Evolutionary conservation across 345 rosid species (phyloP), one percentile per base, ranked within the genome.

Genomic region (Triadica sebifera): DNA sequence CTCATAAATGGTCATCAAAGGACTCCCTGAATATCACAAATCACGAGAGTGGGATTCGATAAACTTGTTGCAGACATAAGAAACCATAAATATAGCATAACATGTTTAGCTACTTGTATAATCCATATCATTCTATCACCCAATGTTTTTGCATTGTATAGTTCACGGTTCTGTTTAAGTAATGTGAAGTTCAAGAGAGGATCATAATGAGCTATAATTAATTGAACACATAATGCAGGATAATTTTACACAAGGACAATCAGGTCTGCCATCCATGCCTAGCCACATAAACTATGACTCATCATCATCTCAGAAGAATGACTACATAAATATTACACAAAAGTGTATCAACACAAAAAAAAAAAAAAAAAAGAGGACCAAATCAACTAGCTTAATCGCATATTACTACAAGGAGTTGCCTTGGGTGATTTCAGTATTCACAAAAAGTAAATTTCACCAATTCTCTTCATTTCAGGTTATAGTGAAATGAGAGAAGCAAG

Each of bases 141-240:
- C 41, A 43, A 57, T 6, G n/a, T 59, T 46, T 29, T 34, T 22
- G 19, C 64, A 22, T 51, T 68, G 58, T 7, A 13, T 4, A 52
- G 15, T 50, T 43, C 19, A 51, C 24, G 4, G 2, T 68, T 51
- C 47, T 37, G 47, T 37, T 29, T 24, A 29, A 69, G 29, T 24
- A 5, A 71, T 25, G 29, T 52, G 60, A 37, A 71, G 66, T 59
- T 43, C 25, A 25, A 59, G 74, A 38, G 43, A 13, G 45, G 45
- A 29, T 45, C 12, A 16, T 19, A 25, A 4, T 58, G 4, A 56
- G 62, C 25, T 15, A 58, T 9, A 58, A 43, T 20, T 22, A 29
- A 34, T 52, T 29, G 46, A 29, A 56, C 60, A 51, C 12, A 51
- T 17, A 7, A 51, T 68, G 17, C 45, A 16, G 22, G 24, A 16